Evolutionary conservation across 208 protist genomes (phyloP).

Genomic region (Crithidia brevicula): DNA sequence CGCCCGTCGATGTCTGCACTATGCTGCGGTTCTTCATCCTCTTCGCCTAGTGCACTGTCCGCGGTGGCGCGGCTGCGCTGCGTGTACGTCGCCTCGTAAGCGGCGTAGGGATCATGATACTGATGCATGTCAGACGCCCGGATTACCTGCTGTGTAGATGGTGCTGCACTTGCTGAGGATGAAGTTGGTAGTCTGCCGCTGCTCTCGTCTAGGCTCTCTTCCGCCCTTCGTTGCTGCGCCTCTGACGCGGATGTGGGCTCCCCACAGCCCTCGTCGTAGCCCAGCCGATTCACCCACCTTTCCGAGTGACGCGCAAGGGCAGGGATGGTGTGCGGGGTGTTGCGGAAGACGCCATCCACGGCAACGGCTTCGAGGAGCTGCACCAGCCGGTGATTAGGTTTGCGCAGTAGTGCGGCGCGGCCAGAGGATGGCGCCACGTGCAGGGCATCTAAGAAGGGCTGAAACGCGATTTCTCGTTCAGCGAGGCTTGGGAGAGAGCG

Average conservation of each 20-base stretch:
- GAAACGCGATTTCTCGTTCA: conserved; percentile 56
- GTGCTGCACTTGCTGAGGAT: too few species aligned
- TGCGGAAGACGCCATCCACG: conserved; percentile 46
- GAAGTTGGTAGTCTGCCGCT: too few species aligned
- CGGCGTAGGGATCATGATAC: conserved; percentile 23
- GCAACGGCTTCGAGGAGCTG: conserved; percentile 50
- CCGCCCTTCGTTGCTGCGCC: not conserved
- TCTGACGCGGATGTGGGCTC: not conserved
- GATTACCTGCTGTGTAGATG: too few species aligned
- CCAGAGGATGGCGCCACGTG: conserved; percentile 31
- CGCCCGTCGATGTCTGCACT: too few species aligned
- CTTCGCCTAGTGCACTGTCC: not conserved
- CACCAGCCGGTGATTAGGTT: conserved; percentile 40
- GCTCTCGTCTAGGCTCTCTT: too few species aligned
- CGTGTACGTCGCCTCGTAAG: conserved; percentile 17
- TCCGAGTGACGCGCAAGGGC: conserved; percentile 28
- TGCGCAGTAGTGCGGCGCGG: conserved; percentile 14
- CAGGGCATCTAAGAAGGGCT: conserved; percentile 48
- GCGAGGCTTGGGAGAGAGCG: conserved; percentile 55
- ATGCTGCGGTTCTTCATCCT: not conserved
- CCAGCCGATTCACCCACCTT: conserved; percentile 17
- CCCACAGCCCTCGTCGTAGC: conserved; percentile 2
- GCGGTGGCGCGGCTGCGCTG: not conserved
- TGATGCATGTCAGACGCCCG: conserved; percentile 18
- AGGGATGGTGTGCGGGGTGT: conserved; percentile 51